A percentile compares a stretch with the other conserved stretches of the same genome.
These are phyloP conservation scores for Aspergillus homomorphus DNA, from an alignment of 495 filamentous ascomycete species.

Conservation along the genomic window DNA sequence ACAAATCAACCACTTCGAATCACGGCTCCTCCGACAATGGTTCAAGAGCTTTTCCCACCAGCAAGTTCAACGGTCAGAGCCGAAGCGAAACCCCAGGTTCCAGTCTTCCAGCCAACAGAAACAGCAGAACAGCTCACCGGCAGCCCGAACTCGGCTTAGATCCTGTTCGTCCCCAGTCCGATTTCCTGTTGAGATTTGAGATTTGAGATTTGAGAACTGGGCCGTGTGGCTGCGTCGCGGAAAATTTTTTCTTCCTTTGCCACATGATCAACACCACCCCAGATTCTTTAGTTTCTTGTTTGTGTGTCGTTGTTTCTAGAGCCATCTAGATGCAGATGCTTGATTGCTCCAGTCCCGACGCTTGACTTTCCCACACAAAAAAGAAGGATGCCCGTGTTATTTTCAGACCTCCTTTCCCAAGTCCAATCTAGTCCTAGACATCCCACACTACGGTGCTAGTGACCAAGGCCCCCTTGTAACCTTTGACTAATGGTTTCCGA, in stretches of 20 bases:
- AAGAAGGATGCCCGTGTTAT: background rate
- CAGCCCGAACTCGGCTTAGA: background rate
- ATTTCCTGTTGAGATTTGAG: too few relatives aligned
- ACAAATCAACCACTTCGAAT: background rate
- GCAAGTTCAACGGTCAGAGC: background rate
- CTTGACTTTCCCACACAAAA: background rate
- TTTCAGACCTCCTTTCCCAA: background rate
- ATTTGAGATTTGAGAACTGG: too few relatives aligned
- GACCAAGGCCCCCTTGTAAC: too few relatives aligned
- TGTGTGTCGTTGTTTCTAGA: too few relatives aligned
- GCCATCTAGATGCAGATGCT: background rate
- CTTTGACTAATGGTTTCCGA: too few relatives aligned
- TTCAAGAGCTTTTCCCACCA: background rate
- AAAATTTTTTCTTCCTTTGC: background rate
- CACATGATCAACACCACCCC: background rate
- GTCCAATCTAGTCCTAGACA: too few relatives aligned
- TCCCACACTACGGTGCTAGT: too few relatives aligned
- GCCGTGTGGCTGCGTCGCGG: too few relatives aligned
- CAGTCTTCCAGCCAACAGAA: background rate
- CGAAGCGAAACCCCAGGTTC: background rate
- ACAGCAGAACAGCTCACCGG: background rate
- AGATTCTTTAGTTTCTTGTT: background rate
- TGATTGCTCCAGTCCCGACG: too few relatives aligned
- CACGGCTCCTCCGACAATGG: background rate
- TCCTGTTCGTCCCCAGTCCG: too few relatives aligned